Conservation (phyloP, 2,329 filamentous ascomycete species). For the Didymella sp. region DNA sequence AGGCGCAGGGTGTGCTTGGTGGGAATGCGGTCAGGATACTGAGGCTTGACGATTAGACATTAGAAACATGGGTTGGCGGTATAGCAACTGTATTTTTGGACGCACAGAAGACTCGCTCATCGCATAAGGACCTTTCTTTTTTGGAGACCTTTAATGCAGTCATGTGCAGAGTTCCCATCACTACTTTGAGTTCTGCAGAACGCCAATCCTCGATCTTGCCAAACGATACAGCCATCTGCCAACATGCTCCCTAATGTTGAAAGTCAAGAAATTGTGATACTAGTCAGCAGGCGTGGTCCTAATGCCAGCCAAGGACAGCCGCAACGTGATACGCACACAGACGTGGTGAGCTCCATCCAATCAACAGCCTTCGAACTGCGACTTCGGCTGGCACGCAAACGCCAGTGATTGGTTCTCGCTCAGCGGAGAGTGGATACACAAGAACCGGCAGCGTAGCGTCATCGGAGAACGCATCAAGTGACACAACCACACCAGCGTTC, state of each 20-base stretch:
- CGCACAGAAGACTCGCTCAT: background rate
- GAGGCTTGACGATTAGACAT: constrained; percentile 28
- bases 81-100: background rate
- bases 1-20: constrained; percentile 64
- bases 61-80: background rate
- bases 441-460: background rate
- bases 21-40: constrained; percentile 65
- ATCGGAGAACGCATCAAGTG: background rate
- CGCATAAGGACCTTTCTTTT: no score
- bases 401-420: background rate
- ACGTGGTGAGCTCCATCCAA: background rate
- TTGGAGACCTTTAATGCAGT: background rate
- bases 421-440: background rate
- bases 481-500: background rate
- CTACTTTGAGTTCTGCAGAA: no score
- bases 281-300: background rate
- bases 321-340: no score
- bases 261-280: no score
- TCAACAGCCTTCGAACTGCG: background rate
- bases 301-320: background rate
- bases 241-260: no score
- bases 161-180: no score
- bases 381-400: background rate
- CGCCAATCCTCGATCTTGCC: no score
- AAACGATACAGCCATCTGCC: no score